Evolutionary conservation across 495 filamentous ascomycete species (phyloP).

Genomic region (Talaromyces stipitatus): DNA sequence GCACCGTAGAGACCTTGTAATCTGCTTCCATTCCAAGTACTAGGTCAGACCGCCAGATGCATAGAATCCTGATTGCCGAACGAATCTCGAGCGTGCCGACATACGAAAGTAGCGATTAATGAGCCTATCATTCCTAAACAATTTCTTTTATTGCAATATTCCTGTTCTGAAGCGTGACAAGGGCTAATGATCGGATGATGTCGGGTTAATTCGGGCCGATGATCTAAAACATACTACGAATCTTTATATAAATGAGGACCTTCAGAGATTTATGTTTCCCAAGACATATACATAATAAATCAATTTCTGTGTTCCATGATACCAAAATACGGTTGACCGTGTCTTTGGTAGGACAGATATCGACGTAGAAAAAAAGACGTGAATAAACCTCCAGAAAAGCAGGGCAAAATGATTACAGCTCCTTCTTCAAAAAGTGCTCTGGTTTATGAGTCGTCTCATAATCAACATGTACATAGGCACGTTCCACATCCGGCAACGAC

Average conservation of each 20-base stretch:
- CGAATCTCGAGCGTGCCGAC: too few species aligned
- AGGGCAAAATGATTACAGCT: constrained; percentile 28
- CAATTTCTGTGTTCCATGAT: not conserved
- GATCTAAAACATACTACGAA: not conserved
- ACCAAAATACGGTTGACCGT: not conserved
- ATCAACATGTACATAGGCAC: constrained; percentile 95
- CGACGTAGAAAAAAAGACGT: not conserved
- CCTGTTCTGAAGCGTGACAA: too few species aligned
- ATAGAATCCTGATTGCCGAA: too few species aligned
- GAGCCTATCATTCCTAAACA: too few species aligned
- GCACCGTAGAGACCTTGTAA: too few species aligned
- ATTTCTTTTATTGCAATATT: too few species aligned
- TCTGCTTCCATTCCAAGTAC: too few species aligned
- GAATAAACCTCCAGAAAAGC: not conserved
- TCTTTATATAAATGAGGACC: not conserved
- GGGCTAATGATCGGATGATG: not conserved
- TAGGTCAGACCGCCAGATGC: too few species aligned
- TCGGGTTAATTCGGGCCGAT: not conserved
- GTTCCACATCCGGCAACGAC: constrained; percentile 82
- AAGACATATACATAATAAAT: not conserved
- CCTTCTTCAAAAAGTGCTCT: constrained; percentile 60
- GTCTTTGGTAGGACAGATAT: not conserved
- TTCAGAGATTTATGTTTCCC: not conserved
- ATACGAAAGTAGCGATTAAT: too few species aligned
- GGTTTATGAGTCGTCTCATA: constrained; percentile 98